phyloP scores from a whole-genome alignment of 2,329 filamentous ascomycete species.

The Fusarium devonianum region DNA sequence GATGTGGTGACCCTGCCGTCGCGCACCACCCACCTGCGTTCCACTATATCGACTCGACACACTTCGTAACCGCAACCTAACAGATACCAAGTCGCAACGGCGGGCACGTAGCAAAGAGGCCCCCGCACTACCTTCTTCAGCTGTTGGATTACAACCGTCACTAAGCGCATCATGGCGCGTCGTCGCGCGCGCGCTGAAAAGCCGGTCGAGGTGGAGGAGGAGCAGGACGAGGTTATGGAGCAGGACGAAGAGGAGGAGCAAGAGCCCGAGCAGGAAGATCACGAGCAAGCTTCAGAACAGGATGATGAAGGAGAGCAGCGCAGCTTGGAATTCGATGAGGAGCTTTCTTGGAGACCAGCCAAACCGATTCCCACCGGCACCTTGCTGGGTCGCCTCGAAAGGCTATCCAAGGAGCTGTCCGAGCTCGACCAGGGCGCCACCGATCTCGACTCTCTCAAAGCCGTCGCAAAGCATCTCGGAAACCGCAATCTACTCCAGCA shows the following conservation, averaged over 20 bases:
- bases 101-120: not conserved
- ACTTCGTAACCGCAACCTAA: conserved; percentile 13
- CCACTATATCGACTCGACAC: conserved; percentile 29
- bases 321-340: conserved; percentile 79
- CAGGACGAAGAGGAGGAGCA: conserved; percentile 36
- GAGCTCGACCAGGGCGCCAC: conserved; percentile 87
- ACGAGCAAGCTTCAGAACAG: conserved; percentile 29
- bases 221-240: conserved; percentile 38
- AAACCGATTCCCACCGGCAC: conserved; percentile 86
- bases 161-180: conserved; percentile 47
- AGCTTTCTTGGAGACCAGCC: conserved; percentile 89
- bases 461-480: conserved; percentile 85
- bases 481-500: conserved; percentile 83
- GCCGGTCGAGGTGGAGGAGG: conserved; percentile 41
- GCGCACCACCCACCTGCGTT: conserved; percentile 29
- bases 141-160: conserved; percentile 4
- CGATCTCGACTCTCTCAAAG: conserved; percentile 81
- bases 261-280: conserved; percentile 27
- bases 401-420: conserved; percentile 81
- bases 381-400: conserved; percentile 80
- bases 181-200: conserved; percentile 47
- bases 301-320: conserved; percentile 42
- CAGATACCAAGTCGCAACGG: not conserved
- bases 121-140: not conserved
- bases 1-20: conserved; percentile 34